Conservation (phyloP, 2,329 filamentous ascomycete genomes). For the Xylaria sp. region DNA sequence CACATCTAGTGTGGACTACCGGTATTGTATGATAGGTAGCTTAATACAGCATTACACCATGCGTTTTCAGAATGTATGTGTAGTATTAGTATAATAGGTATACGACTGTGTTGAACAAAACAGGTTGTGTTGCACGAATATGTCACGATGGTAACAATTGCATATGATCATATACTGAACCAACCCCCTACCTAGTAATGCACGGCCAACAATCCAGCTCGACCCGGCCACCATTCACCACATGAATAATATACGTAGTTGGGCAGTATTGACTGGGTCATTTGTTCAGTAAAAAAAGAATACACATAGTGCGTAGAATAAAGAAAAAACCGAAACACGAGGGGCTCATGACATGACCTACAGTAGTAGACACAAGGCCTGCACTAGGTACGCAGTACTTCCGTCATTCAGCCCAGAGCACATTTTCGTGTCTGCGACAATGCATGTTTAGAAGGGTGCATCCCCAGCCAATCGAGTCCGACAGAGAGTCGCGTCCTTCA, state of each 20-base stretch:
- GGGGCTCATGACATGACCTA: constrained; percentile 15
- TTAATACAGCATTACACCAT: neutral
- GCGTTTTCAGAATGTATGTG: neutral
- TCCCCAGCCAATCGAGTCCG: constrained; percentile 19
- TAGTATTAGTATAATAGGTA: neutral
- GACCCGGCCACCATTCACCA: constrained; percentile 2
- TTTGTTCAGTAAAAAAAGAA: neutral
- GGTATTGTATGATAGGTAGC: no score
- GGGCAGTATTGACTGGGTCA: neutral
- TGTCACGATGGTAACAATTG: constrained; percentile 34
- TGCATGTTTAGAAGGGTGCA: constrained; percentile 31
- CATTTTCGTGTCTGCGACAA: constrained; percentile 29
- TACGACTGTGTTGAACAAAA: constrained; percentile 13
- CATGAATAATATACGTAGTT: neutral
- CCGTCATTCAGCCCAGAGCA: constrained; percentile 19
- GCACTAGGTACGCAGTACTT: no score
- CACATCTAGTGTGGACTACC: neutral
- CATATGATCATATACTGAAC: constrained; percentile 27
- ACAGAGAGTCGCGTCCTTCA: constrained; percentile 27
- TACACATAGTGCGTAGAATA: neutral
- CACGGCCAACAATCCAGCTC: neutral
- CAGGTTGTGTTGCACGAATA: constrained; percentile 27
- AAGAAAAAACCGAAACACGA: constrained; percentile 22
- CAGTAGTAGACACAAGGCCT: constrained; percentile 10
- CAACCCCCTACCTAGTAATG: neutral